These are phyloP conservation scores for Lactifluus subvellereus DNA, from an alignment of 768 basidiomycete species.

Conservation along the genomic window DNA sequence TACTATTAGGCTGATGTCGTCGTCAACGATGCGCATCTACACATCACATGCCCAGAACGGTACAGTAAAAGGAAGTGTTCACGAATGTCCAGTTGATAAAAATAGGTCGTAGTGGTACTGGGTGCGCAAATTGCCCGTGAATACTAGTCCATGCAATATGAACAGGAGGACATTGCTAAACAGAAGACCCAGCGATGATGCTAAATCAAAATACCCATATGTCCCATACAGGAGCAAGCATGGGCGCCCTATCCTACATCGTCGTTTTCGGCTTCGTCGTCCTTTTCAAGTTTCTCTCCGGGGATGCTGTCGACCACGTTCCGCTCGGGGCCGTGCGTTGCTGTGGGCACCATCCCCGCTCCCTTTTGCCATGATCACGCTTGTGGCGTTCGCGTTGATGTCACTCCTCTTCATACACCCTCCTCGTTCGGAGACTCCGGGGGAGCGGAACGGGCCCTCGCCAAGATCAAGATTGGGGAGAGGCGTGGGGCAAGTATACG, in stretches of 20 bases:
- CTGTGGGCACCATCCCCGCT: constrained; percentile 12
- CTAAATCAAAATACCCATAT: constrained; percentile 4
- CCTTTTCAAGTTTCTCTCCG: constrained; percentile 17
- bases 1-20: too few species aligned
- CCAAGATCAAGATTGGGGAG: constrained; percentile 13
- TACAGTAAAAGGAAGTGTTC: too few species aligned
- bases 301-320: not conserved
- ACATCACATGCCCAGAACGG: too few species aligned
- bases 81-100: constrained; percentile 5
- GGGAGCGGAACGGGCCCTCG: constrained; percentile 4
- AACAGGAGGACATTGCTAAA: not conserved
- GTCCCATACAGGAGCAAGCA: constrained; percentile 3
- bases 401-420: constrained; percentile 23
- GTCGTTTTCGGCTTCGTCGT: constrained; percentile 18
- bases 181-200: constrained; percentile 6
- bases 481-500: constrained; percentile 18
- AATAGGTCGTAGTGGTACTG: constrained; percentile 18
- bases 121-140: not conserved
- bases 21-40: too few species aligned
- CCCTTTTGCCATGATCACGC: constrained; percentile 20
- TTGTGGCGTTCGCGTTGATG: constrained; percentile 17
- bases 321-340: constrained; percentile 12
- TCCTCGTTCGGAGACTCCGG: constrained; percentile 14
- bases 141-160: constrained; percentile 12
- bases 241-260: constrained; percentile 9